A percentile compares a stretch with the other conserved stretches of the same genome.
phyloP scores from a whole-genome alignment of 1,284 basidiomycete species.

The Phlebopus sp. region DNA sequence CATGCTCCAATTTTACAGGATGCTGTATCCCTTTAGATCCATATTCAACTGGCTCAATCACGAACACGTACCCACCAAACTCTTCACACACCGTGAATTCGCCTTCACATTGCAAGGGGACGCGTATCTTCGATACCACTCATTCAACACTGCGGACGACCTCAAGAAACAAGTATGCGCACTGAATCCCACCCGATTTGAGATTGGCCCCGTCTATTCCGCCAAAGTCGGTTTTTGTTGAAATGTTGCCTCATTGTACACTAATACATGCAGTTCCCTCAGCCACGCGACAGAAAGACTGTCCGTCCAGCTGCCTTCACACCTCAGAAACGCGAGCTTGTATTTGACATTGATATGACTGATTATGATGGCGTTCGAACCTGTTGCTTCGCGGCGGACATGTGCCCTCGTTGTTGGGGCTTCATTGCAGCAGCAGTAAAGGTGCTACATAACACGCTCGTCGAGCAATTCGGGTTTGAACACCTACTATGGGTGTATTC shows the following conservation, averaged over 20 bases:
- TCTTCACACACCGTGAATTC: conserved; percentile 93
- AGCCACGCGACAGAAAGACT: conserved; percentile 92
- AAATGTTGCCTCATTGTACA: background rate
- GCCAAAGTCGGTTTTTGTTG: conserved; percentile 60
- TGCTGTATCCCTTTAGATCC: conserved; percentile 93
- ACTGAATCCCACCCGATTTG: conserved; percentile 88
- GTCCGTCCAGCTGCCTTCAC: conserved; percentile 74
- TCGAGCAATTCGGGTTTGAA: conserved; percentile 83
- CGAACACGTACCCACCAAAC: conserved; percentile 68
- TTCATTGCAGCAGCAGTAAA: conserved; percentile 93
- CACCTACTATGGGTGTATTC: conserved; percentile 97
- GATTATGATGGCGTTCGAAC: conserved; percentile 97
- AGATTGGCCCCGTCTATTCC: conserved; percentile 94
- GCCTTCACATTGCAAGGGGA: conserved; percentile 94
- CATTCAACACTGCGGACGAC: conserved; percentile 82
- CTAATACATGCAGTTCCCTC: conserved; percentile 11
- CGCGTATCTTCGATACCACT: conserved; percentile 94
- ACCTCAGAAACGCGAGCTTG: conserved; percentile 87
- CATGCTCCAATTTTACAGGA: conserved; percentile 89
- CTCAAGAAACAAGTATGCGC: conserved; percentile 88
- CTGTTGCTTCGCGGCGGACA: conserved; percentile 90
- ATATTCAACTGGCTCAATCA: conserved; percentile 97
- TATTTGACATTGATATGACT: conserved; percentile 99
- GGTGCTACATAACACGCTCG: conserved; percentile 78
- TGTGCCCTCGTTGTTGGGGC: conserved; percentile 93